Percentiles rank a stretch among this genome's conserved stretches.
These are phyloP conservation scores for Xylaria castorea DNA, from an alignment of 495 filamentous ascomycete genomes.

Conservation along the genomic window DNA sequence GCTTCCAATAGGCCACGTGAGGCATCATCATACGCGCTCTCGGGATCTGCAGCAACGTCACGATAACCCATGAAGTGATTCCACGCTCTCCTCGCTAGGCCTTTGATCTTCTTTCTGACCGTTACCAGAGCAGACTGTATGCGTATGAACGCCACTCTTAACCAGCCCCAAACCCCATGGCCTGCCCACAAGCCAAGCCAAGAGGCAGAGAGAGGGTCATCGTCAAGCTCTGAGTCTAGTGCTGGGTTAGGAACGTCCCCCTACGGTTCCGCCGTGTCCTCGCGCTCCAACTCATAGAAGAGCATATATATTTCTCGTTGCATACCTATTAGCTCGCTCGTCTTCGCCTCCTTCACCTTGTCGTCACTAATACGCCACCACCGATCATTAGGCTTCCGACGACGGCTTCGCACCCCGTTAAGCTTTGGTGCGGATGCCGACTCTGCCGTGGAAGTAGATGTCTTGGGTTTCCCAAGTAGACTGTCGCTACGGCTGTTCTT, in stretches of 20 bases:
- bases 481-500: constrained; percentile 35
- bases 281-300: constrained; percentile 84
- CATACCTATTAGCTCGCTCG: constrained; percentile 88
- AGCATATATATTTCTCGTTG: constrained; percentile 94
- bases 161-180: constrained; percentile 16
- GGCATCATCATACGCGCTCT: background rate
- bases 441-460: constrained; percentile 27
- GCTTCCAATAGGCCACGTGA: background rate
- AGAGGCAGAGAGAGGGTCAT: constrained; percentile 12
- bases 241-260: constrained; percentile 25
- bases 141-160: constrained; percentile 23
- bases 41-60: background rate
- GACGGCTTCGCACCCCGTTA: constrained; percentile 24
- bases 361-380: constrained; percentile 99
- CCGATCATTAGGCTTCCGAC: constrained; percentile 68
- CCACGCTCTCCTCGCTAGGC: constrained; percentile 21
- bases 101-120: constrained; percentile 5
- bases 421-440: constrained; percentile 47
- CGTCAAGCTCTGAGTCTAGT: constrained; percentile 19
- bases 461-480: constrained; percentile 37
- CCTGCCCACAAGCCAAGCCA: constrained; percentile 10
- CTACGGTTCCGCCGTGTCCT: constrained; percentile 40
- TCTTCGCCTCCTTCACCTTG: constrained; percentile 92
- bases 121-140: background rate
- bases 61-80: constrained; percentile 34